Conservation (phyloP, 2,329 filamentous ascomycete species). For the Phyllosticta capitalensis region DNA sequence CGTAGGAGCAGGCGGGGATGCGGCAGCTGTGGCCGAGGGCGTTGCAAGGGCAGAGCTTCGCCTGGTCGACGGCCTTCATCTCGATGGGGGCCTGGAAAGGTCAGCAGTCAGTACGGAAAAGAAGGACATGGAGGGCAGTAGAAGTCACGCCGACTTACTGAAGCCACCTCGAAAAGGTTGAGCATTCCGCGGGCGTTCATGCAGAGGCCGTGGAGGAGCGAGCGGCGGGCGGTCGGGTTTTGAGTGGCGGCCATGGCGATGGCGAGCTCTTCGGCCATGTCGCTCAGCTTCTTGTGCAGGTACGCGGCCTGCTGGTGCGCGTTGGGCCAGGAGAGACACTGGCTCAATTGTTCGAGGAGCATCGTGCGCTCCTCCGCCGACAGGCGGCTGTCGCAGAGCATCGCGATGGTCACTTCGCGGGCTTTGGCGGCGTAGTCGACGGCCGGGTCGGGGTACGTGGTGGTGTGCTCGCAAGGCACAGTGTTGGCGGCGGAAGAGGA, state of each 20-base stretch:
- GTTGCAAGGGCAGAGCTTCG: background rate
- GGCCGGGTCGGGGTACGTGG: background rate
- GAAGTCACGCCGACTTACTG: too few relatives aligned
- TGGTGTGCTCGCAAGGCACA: background rate
- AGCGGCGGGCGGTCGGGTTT: too few relatives aligned
- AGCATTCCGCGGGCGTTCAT: too few relatives aligned
- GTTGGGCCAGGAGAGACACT: too few relatives aligned
- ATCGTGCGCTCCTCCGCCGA: background rate
- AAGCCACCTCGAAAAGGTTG: too few relatives aligned
- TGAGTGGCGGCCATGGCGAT: too few relatives aligned
- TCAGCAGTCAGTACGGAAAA: background rate
- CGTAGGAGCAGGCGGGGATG: background rate
- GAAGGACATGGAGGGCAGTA: background rate
- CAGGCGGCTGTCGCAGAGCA: background rate
- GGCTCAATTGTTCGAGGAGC: background rate
- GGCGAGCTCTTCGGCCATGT: too few relatives aligned
- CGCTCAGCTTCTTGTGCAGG: too few relatives aligned
- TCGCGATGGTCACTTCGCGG: background rate
- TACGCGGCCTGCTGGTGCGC: too few relatives aligned
- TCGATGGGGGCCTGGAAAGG: background rate
- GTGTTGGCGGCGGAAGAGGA: too few relatives aligned
- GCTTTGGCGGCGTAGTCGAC: background rate
- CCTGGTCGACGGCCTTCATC: background rate
- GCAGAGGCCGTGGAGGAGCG: too few relatives aligned
- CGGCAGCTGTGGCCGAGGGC: background rate